Conservation (phyloP, 257 asterid genomes). For the Echites panduratus region DNA sequence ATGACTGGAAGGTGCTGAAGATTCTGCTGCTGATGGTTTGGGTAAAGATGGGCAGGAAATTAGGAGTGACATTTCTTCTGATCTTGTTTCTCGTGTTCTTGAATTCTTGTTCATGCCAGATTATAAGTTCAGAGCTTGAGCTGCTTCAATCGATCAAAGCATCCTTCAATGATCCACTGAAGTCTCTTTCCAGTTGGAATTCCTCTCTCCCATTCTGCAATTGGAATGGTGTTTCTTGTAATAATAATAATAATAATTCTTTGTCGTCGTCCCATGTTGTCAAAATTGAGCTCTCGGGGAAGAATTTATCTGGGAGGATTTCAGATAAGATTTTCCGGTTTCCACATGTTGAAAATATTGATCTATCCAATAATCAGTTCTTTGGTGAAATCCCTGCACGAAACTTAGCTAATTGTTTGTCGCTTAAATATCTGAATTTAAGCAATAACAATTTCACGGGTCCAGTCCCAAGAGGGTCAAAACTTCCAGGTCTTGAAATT, state of each 20-base stretch:
- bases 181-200: slow-evolving; percentile 51
- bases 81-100: slow-evolving; percentile 18
- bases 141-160: slow-evolving; percentile 48
- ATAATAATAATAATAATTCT: slow-evolving; percentile 3
- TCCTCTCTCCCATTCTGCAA: slow-evolving; percentile 47
- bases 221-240: slow-evolving; percentile 71
- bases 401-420: slow-evolving; percentile 26
- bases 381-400: slow-evolving; percentile 45
- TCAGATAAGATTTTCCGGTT: slow-evolving; percentile 39
- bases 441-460: slow-evolving; percentile 77
- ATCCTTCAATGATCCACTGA: slow-evolving; percentile 44
- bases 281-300: slow-evolving; percentile 52
- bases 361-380: slow-evolving; percentile 63
- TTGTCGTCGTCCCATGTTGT: slow-evolving; percentile 37
- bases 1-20: slow-evolving; percentile 12
- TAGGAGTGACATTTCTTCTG: background rate
- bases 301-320: slow-evolving; percentile 58
- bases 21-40: no score
- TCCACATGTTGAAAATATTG: slow-evolving; percentile 44
- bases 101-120: slow-evolving; percentile 24
- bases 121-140: slow-evolving; percentile 28
- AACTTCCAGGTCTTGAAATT: slow-evolving; percentile 38
- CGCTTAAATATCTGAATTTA: slow-evolving; percentile 55
- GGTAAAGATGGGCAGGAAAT: slow-evolving; percentile 25
- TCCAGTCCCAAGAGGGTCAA: slow-evolving; percentile 27